Base-by-base conservation (phyloP, 176 grass and related monocot species). In the Luzula sylvatica region DNA sequence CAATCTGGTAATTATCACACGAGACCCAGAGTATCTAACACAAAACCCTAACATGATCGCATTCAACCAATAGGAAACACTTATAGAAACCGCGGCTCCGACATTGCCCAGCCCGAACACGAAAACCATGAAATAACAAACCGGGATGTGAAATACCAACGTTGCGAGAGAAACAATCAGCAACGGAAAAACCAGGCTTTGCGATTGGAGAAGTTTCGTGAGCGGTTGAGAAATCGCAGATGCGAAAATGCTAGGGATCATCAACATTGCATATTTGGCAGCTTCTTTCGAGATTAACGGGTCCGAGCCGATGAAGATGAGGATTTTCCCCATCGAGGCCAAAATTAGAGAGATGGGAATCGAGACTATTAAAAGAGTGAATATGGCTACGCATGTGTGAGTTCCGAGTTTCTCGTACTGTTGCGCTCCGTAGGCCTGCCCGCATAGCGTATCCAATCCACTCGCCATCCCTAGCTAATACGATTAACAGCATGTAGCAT, bases 391-490 rank as follows among this genome's bases (percentile, higher is more conserved):
- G 5, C 87, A 94, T 8, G 76, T 87, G 39, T 94, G 79, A 26
- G 79, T 28, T 61, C 79, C 88, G 42, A 94, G 43, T 25, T 56
- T 83, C 16, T 74, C 58, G 0, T 87, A 83, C 30, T 75, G 79
- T 61, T 94, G 59, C 5, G 88, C 88, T 1, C 88, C 88, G 11
- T 83, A 94, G 41, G 88, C 88, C 83, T 94, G 83, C 11, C 88
- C 88, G 1, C 79, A 83, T 20, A 87, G 72, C 52, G 88, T 94
- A 74, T 94, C 88, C 41, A 94, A 60, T 27, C 76, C 83, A 23
- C 74, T 82, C 50, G 90, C 84, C 90, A 96, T 89, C 50, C 84
- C 90, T 73, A 85, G 49, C 84, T 96, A 75, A 70, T 63, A 17
- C 26, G 38, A 75, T 75, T 42, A 8, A 65, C 8, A 47, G 12